phyloP scores from a whole-genome alignment of 1,284 basidiomycete genomes.

The Pisolithus thermaeus region DNA sequence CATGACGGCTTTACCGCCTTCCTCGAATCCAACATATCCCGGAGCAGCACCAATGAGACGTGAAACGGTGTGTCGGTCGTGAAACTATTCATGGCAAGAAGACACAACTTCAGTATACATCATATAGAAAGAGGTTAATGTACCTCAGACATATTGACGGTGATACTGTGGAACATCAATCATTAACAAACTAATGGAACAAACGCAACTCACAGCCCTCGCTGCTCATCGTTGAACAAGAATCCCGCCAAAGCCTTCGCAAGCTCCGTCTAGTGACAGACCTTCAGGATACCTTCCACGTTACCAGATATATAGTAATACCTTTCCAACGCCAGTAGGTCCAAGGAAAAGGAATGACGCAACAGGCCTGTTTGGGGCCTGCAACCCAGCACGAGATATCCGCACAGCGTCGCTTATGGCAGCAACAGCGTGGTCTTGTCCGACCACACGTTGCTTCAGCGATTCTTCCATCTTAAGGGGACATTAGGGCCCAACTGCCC shows the following conservation, averaged over 20 bases:
- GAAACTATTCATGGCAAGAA: constrained; percentile 46
- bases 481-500: constrained; percentile 4
- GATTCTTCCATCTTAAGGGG: constrained; percentile 74
- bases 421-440: constrained; percentile 80
- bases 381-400: constrained; percentile 85
- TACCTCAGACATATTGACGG: constrained; percentile 85
- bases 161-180: constrained; percentile 48
- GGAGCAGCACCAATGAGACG: constrained; percentile 88
- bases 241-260: constrained; percentile 84
- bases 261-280: constrained; percentile 64
- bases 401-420: constrained; percentile 85
- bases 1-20: constrained; percentile 52
- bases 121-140: constrained; percentile 1
- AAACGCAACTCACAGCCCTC: constrained; percentile 59
- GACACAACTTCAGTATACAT: not conserved
- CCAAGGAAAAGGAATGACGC: constrained; percentile 91
- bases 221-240: constrained; percentile 82
- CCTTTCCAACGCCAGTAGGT: constrained; percentile 83
- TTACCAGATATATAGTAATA: constrained; percentile 17
- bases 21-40: constrained; percentile 92
- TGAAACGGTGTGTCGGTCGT: constrained; percentile 87
- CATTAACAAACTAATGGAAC: not conserved
- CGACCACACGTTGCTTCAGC: constrained; percentile 73
- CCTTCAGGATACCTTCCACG: not conserved
- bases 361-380: constrained; percentile 81